Evolutionary conservation across 2,329 filamentous ascomycete species (phyloP), one percentile per base, ranked within the genome.

Genomic region (Colletotrichum sp.): DNA sequence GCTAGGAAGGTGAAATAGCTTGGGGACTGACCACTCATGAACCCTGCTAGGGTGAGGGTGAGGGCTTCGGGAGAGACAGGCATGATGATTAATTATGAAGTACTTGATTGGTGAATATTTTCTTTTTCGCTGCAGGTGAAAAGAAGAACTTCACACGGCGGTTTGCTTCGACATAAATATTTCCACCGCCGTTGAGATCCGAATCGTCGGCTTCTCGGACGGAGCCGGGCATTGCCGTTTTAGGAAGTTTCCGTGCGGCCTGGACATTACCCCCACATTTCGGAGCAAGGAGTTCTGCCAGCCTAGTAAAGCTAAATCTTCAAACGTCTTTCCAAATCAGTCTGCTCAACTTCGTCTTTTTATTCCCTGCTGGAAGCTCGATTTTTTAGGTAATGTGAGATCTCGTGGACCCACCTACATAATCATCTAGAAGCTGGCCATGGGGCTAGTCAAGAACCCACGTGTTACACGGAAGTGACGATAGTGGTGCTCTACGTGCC

Each of bases 111-210:
- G 15, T 36, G 8, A 39, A 18, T 9, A 2, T 8, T 0, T 1
- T 22, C 22, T 16, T 18, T 39, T 18, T 1, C 36, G 9, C 8
- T 39, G 36, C 8, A 18, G 2, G 3, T 10, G 0, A 10, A 10
- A 1, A 43, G 0, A 8, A 43, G 8, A n/a, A 18, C 0, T 43
- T 43, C 3, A n/a, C 1, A 0, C 0, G 10, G 0, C 1, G 5
- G 16, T n/a, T 43, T 43, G 0, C 2, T 39, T 43, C 5, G 16
- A 43, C 1, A 18, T 43, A 43, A 6, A 43, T 43, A 43, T 1
- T n/a, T 10, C 0, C 1, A 6, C 8, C 36, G 36, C 5, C 36
- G 4, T 43, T 0, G 36, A 1, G 36, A 43, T 1, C 36, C 8
- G 36, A n/a, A 3, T 0, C 8, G 16, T 43, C 36, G 16, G 16